Evolutionary conservation across 2,329 filamentous ascomycete genomes (phyloP), one percentile per base, ranked within the genome.

Genomic region (Alternaria panax): DNA sequence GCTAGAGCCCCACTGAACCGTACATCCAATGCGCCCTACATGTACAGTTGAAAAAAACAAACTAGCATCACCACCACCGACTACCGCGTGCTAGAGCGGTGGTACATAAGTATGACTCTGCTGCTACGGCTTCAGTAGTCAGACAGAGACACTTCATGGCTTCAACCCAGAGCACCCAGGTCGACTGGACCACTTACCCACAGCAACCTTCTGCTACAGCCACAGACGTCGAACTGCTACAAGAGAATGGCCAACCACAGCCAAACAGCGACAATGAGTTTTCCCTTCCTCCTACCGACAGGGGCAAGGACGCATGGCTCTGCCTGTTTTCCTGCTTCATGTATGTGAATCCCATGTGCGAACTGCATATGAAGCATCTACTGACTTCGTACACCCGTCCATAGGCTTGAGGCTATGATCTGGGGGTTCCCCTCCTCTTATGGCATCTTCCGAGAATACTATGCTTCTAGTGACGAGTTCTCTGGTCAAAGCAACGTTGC

Each of bases 341-440:
- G 30, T n/a, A n/a, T n/a, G 30, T 34, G 6, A 34, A 14, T 16
- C 12, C 4, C 9, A 3, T 14, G 30, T 14, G 16, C 11, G 30
- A 34, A 34, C 14, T 34, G 30, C 30, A 34, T 34, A 14, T 34
- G 14, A 34, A 14, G 16, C 30, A 34, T 7, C 5, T 14, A 34
- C 30, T 34, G 30, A 34, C 30, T 34, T 34, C 30, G 12, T 5
- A 14, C 30, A 34, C 30, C 30, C 16, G 12, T 34, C 12, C 30
- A 34, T n/a, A n/a, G n/a, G 47, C 77, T 87, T 11, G 85, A 88
- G 59, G 79, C 82, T 24, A 72, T 86, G 28, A 79, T 86, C 12
- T 77, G 74, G 75, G 75, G 72, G 20, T 75, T 75, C 38, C 68
- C 70, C 8, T 60, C 68, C 18, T 72, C 68, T 5, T 75, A 72